Percentiles rank a stretch among this genome's conserved stretches.
Evolutionary conservation across 129 eudicot genomes (phyloP).

Genomic region (sunflower (Helianthus annuus)): DNA sequence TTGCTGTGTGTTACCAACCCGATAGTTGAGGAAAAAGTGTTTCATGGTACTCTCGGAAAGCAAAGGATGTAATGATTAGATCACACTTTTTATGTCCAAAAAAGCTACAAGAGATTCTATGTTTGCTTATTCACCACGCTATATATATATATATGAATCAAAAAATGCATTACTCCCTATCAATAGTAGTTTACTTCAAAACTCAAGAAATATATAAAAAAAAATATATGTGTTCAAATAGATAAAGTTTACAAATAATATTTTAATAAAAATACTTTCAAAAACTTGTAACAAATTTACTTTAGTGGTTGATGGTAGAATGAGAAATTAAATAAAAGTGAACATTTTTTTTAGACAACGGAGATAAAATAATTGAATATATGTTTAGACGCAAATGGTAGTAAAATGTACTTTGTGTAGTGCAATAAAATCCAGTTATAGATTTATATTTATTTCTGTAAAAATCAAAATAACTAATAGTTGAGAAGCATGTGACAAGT

Average conservation of each 20-base stretch:
- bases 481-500: not conserved
- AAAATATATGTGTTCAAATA: not conserved
- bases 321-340: too few relatives aligned
- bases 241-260: not conserved
- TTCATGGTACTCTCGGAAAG: constrained; percentile 17
- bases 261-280: not conserved
- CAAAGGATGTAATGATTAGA: constrained; percentile 27
- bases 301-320: too few relatives aligned
- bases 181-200: too few relatives aligned
- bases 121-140: constrained; percentile 26
- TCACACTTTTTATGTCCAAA: constrained; percentile 17
- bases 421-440: not conserved
- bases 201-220: too few relatives aligned
- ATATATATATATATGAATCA: not conserved
- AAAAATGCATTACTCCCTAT: too few relatives aligned
- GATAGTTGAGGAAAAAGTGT: constrained; percentile 20
- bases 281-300: too few relatives aligned
- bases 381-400: not conserved
- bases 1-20: constrained; percentile 9
- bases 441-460: too few relatives aligned
- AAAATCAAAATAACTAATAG: too few relatives aligned
- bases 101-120: constrained; percentile 33
- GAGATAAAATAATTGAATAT: not conserved
- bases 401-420: not conserved
- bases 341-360: too few relatives aligned